Percentiles rank a stretch among this genome's conserved stretches.
These are phyloP conservation scores for Trypanosoma cruzi DNA, from an alignment of 208 protist genomes.

Conservation along the genomic window DNA sequence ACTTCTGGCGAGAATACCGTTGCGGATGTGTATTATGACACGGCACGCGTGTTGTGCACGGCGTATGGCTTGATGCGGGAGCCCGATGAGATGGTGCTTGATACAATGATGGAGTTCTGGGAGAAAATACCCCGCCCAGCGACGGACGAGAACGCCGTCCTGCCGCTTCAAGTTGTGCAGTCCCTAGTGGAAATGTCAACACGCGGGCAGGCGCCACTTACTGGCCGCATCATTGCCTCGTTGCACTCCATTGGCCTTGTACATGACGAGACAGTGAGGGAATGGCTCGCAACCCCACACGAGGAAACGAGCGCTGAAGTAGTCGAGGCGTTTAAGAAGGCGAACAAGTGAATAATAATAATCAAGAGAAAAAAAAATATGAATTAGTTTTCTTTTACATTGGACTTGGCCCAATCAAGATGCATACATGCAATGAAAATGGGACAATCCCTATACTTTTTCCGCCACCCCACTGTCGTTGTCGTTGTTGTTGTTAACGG, in stretches of 20 bases:
- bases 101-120: conserved; percentile 85
- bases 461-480: neutral
- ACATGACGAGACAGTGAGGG: conserved; percentile 48
- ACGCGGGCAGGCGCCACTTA: conserved; percentile 50
- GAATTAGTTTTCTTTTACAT: conserved; percentile 17
- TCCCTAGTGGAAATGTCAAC: conserved; percentile 51
- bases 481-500: too few species aligned
- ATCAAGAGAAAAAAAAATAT: conserved; percentile 34
- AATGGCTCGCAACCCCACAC: conserved; percentile 36
- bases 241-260: conserved; percentile 64
- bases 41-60: conserved; percentile 66
- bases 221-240: conserved; percentile 63
- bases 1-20: conserved; percentile 66
- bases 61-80: conserved; percentile 66
- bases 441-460: neutral
- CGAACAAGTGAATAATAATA: neutral
- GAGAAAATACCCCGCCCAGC: conserved; percentile 44
- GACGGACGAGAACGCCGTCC: conserved; percentile 45
- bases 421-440: conserved; percentile 30
- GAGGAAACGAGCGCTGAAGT: conserved; percentile 32
- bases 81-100: conserved; percentile 51
- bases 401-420: too few species aligned
- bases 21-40: conserved; percentile 85
- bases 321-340: conserved; percentile 16
- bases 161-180: conserved; percentile 55